phyloP scores from a whole-genome alignment of 192 early-diverging fungal species.

The Lunasporangiospora selenospora region DNA sequence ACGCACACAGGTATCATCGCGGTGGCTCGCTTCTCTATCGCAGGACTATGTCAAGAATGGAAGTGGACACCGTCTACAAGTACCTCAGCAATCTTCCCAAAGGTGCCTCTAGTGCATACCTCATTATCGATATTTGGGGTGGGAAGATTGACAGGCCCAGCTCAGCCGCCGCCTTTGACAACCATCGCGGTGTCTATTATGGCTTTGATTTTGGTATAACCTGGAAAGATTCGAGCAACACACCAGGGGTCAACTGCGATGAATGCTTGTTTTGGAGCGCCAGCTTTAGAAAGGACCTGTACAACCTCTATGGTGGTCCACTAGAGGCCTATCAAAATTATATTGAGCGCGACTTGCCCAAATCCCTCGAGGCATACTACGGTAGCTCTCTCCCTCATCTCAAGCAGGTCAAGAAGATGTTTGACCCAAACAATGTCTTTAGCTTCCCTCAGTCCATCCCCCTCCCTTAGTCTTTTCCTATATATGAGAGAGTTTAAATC shows the following conservation, averaged over 20 bases:
- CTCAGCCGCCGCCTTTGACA: conserved; percentile 6
- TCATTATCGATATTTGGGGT: conserved; percentile 20
- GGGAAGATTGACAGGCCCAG: conserved; percentile 1
- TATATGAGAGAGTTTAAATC: neutral
- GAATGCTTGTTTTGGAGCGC: conserved; percentile 9
- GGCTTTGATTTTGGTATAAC: conserved; percentile 2
- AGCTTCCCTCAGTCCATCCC: conserved; percentile 28
- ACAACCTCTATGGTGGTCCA: conserved; percentile 1
- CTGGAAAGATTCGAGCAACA: neutral
- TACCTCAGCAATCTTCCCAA: conserved; percentile 3
- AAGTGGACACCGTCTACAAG: conserved; percentile 2
- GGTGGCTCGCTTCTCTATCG: conserved; percentile 11
- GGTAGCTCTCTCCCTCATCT: conserved; percentile 11
- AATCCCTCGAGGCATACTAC: conserved; percentile 19
- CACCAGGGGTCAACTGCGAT: neutral
- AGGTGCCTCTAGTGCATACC: neutral
- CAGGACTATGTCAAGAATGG: neutral
- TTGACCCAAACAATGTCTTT: conserved; percentile 34
- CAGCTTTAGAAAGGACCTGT: conserved; percentile 7
- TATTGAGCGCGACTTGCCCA: conserved; percentile 17
- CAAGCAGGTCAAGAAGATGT: conserved; percentile 17
- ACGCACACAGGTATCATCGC: neutral
- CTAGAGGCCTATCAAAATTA: conserved; percentile 34
- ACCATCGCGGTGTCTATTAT: conserved; percentile 8
- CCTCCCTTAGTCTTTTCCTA: neutral